These are phyloP conservation scores for Begonia peltatifolia DNA, from an alignment of 306 rosid species.

Conservation along the genomic window DNA sequence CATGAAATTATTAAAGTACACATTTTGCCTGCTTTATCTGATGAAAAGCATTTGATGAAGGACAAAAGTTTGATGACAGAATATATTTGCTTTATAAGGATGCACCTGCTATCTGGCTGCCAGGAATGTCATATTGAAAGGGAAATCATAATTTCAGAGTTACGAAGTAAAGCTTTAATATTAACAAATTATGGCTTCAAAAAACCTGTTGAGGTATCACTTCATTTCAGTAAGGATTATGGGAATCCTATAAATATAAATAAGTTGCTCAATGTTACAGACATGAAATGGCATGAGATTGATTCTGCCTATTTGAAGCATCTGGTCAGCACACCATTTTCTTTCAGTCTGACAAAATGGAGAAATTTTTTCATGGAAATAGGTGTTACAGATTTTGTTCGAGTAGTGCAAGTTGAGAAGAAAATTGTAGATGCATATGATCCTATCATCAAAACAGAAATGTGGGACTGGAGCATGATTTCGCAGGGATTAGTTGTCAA, in stretches of 20 bases:
- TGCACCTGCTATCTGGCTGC: slow-evolving; percentile 64
- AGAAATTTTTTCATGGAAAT: slow-evolving; percentile 69
- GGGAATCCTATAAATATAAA: slow-evolving; percentile 57
- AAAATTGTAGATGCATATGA: slow-evolving; percentile 32
- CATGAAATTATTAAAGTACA: slow-evolving; percentile 82
- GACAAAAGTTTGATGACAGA: slow-evolving; percentile 52
- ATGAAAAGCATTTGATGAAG: slow-evolving; percentile 18
- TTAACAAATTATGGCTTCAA: slow-evolving; percentile 66
- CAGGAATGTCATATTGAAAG: slow-evolving; percentile 45
- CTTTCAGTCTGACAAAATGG: slow-evolving; percentile 48
- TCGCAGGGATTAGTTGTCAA: slow-evolving; percentile 42
- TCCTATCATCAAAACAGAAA: slow-evolving; percentile 22
- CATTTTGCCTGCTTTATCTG: slow-evolving; percentile 59
- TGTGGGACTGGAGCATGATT: slow-evolving; percentile 43
- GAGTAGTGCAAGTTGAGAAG: slow-evolving; percentile 53
- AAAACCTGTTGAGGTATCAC: slow-evolving; percentile 47
- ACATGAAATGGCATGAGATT: slow-evolving; percentile 69
- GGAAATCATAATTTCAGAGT: slow-evolving; percentile 49
- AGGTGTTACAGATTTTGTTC: slow-evolving; percentile 67
- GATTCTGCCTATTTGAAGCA: slow-evolving; percentile 57
- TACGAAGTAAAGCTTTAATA: slow-evolving; percentile 38
- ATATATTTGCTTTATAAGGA: slow-evolving; percentile 71
- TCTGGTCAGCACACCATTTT: slow-evolving; percentile 43
- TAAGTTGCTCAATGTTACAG: slow-evolving; percentile 39
- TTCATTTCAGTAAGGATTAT: slow-evolving; percentile 65